Conservation (phyloP, 192 early-diverging fungal species). For the Spinellus fusiger region DNA sequence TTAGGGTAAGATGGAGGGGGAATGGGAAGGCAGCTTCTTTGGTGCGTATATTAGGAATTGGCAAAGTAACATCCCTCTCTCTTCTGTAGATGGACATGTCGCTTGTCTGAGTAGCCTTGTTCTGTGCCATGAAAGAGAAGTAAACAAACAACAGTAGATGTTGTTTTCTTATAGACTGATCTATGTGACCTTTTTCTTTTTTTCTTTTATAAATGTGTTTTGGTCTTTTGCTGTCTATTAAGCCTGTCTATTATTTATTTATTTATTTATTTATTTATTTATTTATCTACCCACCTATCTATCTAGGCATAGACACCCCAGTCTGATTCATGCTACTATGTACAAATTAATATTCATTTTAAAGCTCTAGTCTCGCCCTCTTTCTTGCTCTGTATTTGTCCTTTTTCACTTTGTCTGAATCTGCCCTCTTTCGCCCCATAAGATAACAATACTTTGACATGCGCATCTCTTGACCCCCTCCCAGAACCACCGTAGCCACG, state of each 20-base stretch:
- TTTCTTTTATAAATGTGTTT: no score
- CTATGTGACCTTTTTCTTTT: background rate
- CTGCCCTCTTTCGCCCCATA: constrained; percentile 11
- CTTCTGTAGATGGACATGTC: background rate
- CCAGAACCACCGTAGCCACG: background rate
- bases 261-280: background rate
- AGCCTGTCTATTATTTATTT: no score
- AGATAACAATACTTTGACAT: constrained; percentile 13
- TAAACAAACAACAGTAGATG: background rate
- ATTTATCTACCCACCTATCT: background rate
- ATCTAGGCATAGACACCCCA: background rate
- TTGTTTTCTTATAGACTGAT: background rate
- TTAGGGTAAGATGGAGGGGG: background rate
- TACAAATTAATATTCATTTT: background rate
- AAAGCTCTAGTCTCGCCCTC: background rate
- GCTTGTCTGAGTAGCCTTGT: background rate
- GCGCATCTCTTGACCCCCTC: constrained; percentile 11
- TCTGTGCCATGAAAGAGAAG: background rate
- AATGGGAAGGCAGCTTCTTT: background rate
- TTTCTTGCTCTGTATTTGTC: constrained; percentile 24
- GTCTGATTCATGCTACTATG: background rate
- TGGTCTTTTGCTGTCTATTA: no score
- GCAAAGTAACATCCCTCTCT: background rate
- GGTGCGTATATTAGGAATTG: background rate
- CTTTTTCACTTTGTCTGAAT: constrained; percentile 28